A percentile compares a stretch with the other conserved stretches of the same genome.
phyloP scores from a whole-genome alignment of 176 grass and related monocot species.

The Aegilops longissima region DNA sequence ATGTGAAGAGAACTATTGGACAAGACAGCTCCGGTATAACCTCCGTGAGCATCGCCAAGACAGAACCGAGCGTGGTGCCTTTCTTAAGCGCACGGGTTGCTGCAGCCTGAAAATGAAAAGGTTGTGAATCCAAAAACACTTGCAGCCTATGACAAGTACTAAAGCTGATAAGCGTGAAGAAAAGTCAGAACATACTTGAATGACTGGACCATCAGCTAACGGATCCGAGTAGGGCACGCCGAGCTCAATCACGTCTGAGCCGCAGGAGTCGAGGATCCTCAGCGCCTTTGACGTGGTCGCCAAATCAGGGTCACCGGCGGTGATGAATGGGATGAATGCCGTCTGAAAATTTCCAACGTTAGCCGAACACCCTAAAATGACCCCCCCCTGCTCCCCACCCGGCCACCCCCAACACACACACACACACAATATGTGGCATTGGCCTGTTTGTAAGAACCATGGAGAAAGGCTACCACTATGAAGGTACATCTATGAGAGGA shows the following conservation, averaged over 20 bases:
- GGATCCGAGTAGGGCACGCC: slow-evolving; percentile 90
- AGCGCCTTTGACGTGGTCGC: slow-evolving; percentile 70
- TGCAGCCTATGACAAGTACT: neutral
- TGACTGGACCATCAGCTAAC: slow-evolving; percentile 85
- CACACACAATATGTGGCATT: too few relatives aligned
- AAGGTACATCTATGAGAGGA: neutral
- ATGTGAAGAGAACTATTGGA: slow-evolving; percentile 88
- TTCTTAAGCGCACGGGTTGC: slow-evolving; percentile 75
- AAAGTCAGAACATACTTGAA: slow-evolving; percentile 47
- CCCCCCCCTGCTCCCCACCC: too few relatives aligned
- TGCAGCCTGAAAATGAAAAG: slow-evolving; percentile 76
- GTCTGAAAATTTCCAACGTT: slow-evolving; percentile 31
- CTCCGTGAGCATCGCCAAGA: slow-evolving; percentile 76
- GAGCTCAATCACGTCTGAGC: slow-evolving; percentile 84
- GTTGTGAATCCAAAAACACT: neutral
- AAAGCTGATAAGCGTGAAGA: neutral
- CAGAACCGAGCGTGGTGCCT: slow-evolving; percentile 60
- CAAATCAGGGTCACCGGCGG: slow-evolving; percentile 86
- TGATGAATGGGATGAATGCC: slow-evolving; percentile 90
- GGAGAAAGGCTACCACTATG: neutral
- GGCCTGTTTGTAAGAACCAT: neutral
- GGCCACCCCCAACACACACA: too few relatives aligned
- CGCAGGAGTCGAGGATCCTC: slow-evolving; percentile 77
- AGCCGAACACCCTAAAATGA: neutral
- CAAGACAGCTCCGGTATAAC: slow-evolving; percentile 73